phyloP scores from a whole-genome alignment of 768 basidiomycete species.

The Leccinum uliginosum region DNA sequence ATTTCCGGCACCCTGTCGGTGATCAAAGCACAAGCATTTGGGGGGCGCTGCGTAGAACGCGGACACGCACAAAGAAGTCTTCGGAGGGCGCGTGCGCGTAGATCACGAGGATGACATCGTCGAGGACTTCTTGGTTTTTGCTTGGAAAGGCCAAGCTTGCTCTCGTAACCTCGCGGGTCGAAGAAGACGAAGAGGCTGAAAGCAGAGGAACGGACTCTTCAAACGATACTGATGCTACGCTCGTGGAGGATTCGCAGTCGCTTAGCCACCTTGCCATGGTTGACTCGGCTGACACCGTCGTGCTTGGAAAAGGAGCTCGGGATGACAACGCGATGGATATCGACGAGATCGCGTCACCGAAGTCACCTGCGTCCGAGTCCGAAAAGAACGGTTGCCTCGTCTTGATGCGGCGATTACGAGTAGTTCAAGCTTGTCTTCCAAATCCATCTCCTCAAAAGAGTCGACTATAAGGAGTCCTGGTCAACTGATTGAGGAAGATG shows the following conservation, averaged over 20 bases:
- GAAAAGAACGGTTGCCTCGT: slow-evolving; percentile 39
- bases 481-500: slow-evolving; percentile 19
- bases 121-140: slow-evolving; percentile 64
- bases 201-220: slow-evolving; percentile 74
- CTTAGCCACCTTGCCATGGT: slow-evolving; percentile 16
- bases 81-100: slow-evolving; percentile 64
- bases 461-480: slow-evolving; percentile 25
- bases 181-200: slow-evolving; percentile 78
- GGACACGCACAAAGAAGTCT: slow-evolving; percentile 66
- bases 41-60: slow-evolving; percentile 71
- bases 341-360: slow-evolving; percentile 37
- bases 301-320: slow-evolving; percentile 68
- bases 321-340: slow-evolving; percentile 52
- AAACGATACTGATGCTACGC: slow-evolving; percentile 83
- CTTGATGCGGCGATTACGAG: slow-evolving; percentile 24
- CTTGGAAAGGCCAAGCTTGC: slow-evolving; percentile 86
- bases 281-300: slow-evolving; percentile 43
- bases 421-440: slow-evolving; percentile 28
- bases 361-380: slow-evolving; percentile 27
- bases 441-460: slow-evolving; percentile 27
- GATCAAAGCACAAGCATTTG: slow-evolving; percentile 88
- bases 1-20: slow-evolving; percentile 83
- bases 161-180: slow-evolving; percentile 84
- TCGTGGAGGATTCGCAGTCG: slow-evolving; percentile 69
- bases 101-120: slow-evolving; percentile 70